Conservation (phyloP, 257 asterid species). For the Buddleja alternifolia region DNA sequence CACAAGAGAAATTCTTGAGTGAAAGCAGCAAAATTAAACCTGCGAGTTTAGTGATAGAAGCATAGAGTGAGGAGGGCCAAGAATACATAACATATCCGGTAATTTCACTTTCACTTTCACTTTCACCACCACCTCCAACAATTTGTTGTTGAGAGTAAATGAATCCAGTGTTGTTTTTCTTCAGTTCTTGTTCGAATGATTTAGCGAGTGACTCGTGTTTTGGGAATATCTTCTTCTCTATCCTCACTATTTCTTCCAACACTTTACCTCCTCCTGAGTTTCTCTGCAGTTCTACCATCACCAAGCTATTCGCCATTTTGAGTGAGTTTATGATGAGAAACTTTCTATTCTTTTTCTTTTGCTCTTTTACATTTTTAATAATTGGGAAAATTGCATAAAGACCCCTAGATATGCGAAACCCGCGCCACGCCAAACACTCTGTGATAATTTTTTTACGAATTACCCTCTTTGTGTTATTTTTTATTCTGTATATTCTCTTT, state of each 20-base stretch:
- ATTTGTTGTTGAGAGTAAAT: constrained; percentile 49
- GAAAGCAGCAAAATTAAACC: constrained; percentile 35
- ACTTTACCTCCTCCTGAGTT: constrained; percentile 50
- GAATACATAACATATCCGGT: constrained; percentile 85
- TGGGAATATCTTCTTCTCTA: constrained; percentile 83
- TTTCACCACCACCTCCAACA: constrained; percentile 58
- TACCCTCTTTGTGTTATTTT: too few relatives aligned
- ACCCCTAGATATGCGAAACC: too few relatives aligned
- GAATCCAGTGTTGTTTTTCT: constrained; percentile 70
- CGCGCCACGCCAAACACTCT: too few relatives aligned
- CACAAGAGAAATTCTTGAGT: too few relatives aligned
- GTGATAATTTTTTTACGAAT: too few relatives aligned
- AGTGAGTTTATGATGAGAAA: too few relatives aligned
- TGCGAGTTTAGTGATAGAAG: constrained; percentile 86
- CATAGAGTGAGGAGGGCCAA: constrained; percentile 81
- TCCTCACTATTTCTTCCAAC: constrained; percentile 70
- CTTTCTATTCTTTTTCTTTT: background rate
- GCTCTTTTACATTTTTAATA: too few relatives aligned
- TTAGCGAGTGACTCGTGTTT: constrained; percentile 89
- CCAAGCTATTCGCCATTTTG: constrained; percentile 39
- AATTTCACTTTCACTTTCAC: too few relatives aligned
- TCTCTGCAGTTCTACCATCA: constrained; percentile 54
- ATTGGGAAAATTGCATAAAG: too few relatives aligned
- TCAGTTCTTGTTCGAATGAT: constrained; percentile 68
- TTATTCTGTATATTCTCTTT: too few relatives aligned